These are phyloP conservation scores for Pythium folliculosum DNA, from an alignment of 352 stramenopile genomes.

Conservation along the genomic window DNA sequence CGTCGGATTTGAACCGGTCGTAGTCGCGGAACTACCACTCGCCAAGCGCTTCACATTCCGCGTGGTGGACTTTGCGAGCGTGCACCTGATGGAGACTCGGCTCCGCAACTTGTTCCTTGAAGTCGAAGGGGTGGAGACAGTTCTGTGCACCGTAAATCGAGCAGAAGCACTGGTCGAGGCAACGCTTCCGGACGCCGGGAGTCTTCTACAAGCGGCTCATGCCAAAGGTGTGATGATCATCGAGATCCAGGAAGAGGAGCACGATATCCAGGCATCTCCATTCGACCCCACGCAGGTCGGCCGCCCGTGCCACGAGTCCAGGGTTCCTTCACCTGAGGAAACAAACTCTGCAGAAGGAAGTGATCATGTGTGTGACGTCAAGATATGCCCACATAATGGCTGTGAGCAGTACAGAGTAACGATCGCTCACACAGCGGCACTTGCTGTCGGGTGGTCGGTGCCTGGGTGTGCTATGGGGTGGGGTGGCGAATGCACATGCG, in stretches of 20 bases:
- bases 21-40: conserved; percentile 42
- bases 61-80: conserved; percentile 39
- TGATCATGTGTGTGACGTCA: conserved; percentile 64
- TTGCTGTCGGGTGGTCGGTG: conserved; percentile 78
- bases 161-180: conserved; percentile 62
- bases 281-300: conserved; percentile 18
- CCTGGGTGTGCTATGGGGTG: conserved; percentile 79
- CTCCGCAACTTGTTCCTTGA: conserved; percentile 30
- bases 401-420: conserved; percentile 79
- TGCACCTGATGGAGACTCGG: conserved; percentile 15
- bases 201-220: conserved; percentile 42
- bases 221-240: conserved; percentile 52
- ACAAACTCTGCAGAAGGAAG: background rate
- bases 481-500: conserved; percentile 79
- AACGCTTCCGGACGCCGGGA: conserved; percentile 43
- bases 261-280: conserved; percentile 4
- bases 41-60: conserved; percentile 60
- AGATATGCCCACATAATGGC: conserved; percentile 59
- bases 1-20: conserved; percentile 62
- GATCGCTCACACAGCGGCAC: conserved; percentile 73
- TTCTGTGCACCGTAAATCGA: conserved; percentile 57
- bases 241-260: conserved; percentile 43
- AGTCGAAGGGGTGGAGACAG: conserved; percentile 69
- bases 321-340: background rate
- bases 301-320: background rate